Conservation (phyloP, 352 stramenopile genomes). For the Pseudoperonospora humuli region DNA sequence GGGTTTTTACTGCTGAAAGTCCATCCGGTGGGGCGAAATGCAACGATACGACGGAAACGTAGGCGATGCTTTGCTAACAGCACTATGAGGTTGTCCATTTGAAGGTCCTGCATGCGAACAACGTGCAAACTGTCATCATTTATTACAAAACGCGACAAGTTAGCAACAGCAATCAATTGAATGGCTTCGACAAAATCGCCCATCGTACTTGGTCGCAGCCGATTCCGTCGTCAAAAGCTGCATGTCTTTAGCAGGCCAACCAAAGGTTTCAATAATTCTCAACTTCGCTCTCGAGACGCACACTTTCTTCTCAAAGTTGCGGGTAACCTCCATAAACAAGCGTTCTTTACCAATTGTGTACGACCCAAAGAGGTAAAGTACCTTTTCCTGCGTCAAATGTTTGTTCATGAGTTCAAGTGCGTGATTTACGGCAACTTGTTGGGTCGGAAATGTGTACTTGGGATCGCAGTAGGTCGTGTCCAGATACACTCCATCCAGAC, state of each 20-base stretch:
- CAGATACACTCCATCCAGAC: constrained; percentile 87
- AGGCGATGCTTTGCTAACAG: constrained; percentile 61
- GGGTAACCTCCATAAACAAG: constrained; percentile 92
- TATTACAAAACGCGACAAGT: constrained; percentile 1
- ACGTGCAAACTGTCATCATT: constrained; percentile 75
- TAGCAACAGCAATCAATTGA: not conserved
- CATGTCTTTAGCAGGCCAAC: constrained; percentile 77
- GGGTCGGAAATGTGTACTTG: constrained; percentile 91
- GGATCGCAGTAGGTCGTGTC: constrained; percentile 96
- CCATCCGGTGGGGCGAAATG: constrained; percentile 93
- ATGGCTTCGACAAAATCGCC: not conserved
- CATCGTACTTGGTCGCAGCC: constrained; percentile 54
- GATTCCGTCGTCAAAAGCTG: constrained; percentile 82
- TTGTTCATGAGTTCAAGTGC: constrained; percentile 51
- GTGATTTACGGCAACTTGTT: constrained; percentile 65
- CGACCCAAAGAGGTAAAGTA: constrained; percentile 92
- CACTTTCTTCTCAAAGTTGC: constrained; percentile 61
- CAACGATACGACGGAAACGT: constrained; percentile 81
- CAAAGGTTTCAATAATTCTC: constrained; percentile 83
- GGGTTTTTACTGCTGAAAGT: constrained; percentile 58
- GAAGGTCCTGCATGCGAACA: constrained; percentile 89
- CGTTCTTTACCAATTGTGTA: constrained; percentile 97
- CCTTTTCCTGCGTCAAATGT: constrained; percentile 43
- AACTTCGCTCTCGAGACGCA: constrained; percentile 72
- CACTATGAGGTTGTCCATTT: constrained; percentile 83